phyloP scores from a whole-genome alignment of 257 asterid genomes.

The Rhazya stricta region DNA sequence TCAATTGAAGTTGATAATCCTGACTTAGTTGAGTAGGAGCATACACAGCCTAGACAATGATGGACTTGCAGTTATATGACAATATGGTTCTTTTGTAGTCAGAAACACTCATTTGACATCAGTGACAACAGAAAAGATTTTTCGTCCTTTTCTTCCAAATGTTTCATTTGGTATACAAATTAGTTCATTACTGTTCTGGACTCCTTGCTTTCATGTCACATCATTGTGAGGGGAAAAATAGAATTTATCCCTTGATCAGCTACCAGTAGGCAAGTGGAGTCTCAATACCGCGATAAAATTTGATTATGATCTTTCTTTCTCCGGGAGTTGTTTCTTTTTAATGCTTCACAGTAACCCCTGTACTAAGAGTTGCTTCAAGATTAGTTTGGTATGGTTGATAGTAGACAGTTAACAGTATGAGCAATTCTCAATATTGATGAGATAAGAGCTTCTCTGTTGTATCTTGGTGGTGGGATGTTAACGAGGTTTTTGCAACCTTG shows the following conservation, averaged over 20 bases:
- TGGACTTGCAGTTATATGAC: constrained; percentile 1
- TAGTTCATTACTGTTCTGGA: neutral
- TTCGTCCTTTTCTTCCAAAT: neutral
- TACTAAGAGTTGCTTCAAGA: neutral
- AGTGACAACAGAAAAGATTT: neutral
- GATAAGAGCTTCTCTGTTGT: too few relatives aligned
- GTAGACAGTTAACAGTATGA: too few relatives aligned
- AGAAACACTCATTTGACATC: neutral
- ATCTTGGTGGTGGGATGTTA: too few relatives aligned
- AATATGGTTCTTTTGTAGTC: constrained; percentile 4
- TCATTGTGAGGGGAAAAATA: neutral
- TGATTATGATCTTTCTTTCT: neutral
- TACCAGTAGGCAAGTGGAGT: neutral
- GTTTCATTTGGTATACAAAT: neutral
- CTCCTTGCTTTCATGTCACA: neutral
- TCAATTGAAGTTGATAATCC: constrained; percentile 12
- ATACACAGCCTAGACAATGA: constrained; percentile 11
- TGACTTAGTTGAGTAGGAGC: constrained; percentile 17
- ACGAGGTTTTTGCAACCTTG: too few relatives aligned
- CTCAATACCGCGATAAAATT: neutral
- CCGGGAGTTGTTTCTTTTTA: neutral
- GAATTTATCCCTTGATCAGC: neutral
- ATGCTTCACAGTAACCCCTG: neutral
- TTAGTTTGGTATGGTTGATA: neutral
- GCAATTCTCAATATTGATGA: too few relatives aligned